Conservation (phyloP, 1,284 basidiomycete species). For the Apiotrichum porosum region DNA sequence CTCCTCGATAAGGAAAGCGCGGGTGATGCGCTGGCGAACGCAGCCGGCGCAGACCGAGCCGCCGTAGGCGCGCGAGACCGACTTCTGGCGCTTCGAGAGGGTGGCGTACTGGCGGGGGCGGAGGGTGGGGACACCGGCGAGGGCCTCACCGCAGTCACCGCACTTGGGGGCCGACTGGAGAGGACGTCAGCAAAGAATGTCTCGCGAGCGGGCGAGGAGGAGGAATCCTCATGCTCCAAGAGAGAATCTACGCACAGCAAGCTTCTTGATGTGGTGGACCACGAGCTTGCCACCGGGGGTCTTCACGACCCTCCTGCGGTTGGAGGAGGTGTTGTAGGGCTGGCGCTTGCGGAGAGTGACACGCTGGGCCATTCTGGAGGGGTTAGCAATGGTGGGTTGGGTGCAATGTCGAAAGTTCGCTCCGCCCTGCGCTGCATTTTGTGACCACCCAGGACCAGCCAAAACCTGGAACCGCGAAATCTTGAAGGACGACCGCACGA, state of each 20-base stretch:
- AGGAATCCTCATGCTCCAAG: not conserved
- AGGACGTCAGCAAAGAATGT: conserved; percentile 5
- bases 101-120: conserved; percentile 88
- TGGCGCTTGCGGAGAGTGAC: conserved; percentile 98
- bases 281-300: conserved; percentile 63
- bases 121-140: conserved; percentile 88
- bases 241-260: conserved; percentile 41
- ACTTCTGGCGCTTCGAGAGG: conserved; percentile 92
- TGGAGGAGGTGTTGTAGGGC: conserved; percentile 98
- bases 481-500: too few species aligned
- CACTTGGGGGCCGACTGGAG: conserved; percentile 73
- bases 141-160: conserved; percentile 88
- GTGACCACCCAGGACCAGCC: too few species aligned
- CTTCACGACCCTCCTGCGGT: conserved; percentile 91
- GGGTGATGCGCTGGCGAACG: conserved; percentile 89
- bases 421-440: too few species aligned
- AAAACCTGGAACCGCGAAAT: too few species aligned
- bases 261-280: conserved; percentile 52
- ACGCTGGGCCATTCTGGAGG: conserved; percentile 83
- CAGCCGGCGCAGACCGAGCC: conserved; percentile 91
- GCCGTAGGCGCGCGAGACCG: conserved; percentile 88
- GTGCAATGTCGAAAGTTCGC: too few species aligned
- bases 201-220: too few species aligned
- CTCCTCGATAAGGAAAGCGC: conserved; percentile 98
- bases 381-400: conserved; percentile 10